phyloP scores from a whole-genome alignment of 1,284 basidiomycete species.

The Ustilago shanxiensis region DNA sequence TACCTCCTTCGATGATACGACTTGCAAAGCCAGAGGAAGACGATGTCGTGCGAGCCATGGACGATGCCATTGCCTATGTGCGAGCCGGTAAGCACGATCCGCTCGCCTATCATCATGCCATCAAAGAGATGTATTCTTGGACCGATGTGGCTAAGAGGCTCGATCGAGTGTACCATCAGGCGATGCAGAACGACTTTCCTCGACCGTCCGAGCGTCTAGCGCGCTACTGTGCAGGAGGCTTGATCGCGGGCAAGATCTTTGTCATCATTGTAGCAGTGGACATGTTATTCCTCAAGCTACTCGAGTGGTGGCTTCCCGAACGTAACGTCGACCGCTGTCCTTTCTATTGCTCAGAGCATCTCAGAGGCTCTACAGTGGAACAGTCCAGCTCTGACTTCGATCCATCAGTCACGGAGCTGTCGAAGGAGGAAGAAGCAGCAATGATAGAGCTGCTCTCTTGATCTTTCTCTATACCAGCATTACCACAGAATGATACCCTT shows the following conservation, averaged over 20 bases:
- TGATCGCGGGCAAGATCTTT: conserved; percentile 82
- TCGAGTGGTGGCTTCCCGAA: conserved; percentile 73
- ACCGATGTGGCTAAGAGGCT: conserved; percentile 82
- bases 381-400: not conserved
- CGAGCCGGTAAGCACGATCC: conserved; percentile 81
- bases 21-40: conserved; percentile 91
- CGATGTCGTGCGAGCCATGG: conserved; percentile 85
- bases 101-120: conserved; percentile 79
- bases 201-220: conserved; percentile 46
- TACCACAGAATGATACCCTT: too few relatives aligned
- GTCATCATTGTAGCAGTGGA: conserved; percentile 83
- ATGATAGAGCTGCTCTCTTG: conserved; percentile 18
- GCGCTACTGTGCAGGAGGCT: conserved; percentile 77
- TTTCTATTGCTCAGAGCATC: conserved; percentile 12
- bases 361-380: not conserved
- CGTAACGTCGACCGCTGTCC: conserved; percentile 32
- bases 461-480: not conserved
- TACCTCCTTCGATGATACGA: conserved; percentile 92
- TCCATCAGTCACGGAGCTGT: not conserved
- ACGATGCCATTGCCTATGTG: conserved; percentile 82
- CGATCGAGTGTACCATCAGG: conserved; percentile 83
- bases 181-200: conserved; percentile 72
- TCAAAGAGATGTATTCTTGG: conserved; percentile 91
- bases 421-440: conserved; percentile 9
- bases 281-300: conserved; percentile 80